Base-by-base conservation (phyloP, 768 basidiomycete genomes). In the Lentinula lateritia region DNA sequence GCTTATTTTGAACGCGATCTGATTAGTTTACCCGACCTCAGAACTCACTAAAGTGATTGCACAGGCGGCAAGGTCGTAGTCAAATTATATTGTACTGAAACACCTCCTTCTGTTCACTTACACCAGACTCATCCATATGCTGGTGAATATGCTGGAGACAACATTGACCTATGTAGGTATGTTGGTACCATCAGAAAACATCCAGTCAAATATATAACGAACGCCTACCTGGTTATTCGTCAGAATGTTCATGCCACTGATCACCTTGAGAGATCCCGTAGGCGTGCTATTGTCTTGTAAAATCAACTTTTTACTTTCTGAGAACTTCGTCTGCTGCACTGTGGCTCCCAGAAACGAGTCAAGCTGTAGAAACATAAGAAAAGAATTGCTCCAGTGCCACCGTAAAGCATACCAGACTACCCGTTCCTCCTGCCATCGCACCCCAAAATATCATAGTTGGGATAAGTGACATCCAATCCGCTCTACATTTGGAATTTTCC, bases 321-420 rank as follows among this genome's bases (percentile, higher is more conserved):
- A 88, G 73, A 87, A 96, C 32, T 86, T 81, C 4, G 93, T 93
- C 58, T 81, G 77, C 67, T 98, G 95, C 0, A 96, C 70, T 5
- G 91, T 93, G 5, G 95, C 93, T 2, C 95, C 95, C 16, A 97
- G 77, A 12, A 97, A 46, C 0, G 92, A 94, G 70, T 98, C 95
- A 54, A 93, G 72, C 90, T 92, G 70, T n/a, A 62, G 45, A 55
- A 28, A 62, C 35, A 34, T 61, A 8, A 60, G 42, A 63, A 36
- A 38, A 18, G 18, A 8, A 7, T 38, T 12, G 5, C 1, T 18
- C n/a, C 6, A 3, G 41, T 20, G 2, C 39, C 39, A 35, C 57
- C 35, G 34, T 5, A n/a, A 50, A 6, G 78, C 85, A 67, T 65
- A 92, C 89, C 73, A 93, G 70, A 52, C 92, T 94, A 15, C 93